Conservation (phyloP, 108 stramenopile species). For the Pseudonitzschia multistriata region DNA sequence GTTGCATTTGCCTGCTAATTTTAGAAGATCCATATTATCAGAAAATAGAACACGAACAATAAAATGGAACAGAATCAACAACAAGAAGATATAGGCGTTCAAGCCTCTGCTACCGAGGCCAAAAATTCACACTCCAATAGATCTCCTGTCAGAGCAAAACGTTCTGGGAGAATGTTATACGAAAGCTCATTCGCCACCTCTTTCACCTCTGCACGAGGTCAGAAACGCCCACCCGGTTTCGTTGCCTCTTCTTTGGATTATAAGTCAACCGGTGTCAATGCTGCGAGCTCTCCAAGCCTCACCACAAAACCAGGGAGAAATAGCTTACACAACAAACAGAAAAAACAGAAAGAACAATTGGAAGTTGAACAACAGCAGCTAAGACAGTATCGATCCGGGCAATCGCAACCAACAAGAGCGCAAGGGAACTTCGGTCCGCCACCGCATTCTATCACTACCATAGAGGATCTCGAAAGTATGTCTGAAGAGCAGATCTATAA, state of each 20-base stretch:
- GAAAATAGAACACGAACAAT: background rate
- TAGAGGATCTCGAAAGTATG: slow-evolving; percentile 40
- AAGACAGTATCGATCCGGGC: background rate
- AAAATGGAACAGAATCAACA: slow-evolving; percentile 17
- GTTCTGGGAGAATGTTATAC: slow-evolving; percentile 8
- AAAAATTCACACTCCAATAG: background rate
- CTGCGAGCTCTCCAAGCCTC: background rate
- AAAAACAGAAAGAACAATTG: slow-evolving; percentile 6
- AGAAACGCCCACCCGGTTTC: slow-evolving; percentile 14
- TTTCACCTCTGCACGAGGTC: slow-evolving; percentile 4
- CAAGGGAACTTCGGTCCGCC: slow-evolving; percentile 34
- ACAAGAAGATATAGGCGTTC: background rate
- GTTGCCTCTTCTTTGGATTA: slow-evolving; percentile 21
- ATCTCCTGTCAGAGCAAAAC: slow-evolving; percentile 4
- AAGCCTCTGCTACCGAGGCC: background rate
- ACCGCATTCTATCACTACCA: slow-evolving; percentile 18
- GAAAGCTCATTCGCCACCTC: slow-evolving; percentile 16
- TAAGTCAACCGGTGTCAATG: background rate
- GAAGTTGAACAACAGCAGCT: slow-evolving; percentile 18
- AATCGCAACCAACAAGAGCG: slow-evolving; percentile 25
- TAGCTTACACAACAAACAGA: slow-evolving; percentile 2
- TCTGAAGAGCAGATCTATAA: slow-evolving; percentile 33
- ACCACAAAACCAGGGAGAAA: slow-evolving; percentile 27
- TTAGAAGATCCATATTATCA: too few relatives aligned
- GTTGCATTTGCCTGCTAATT: too few relatives aligned